Base-by-base conservation (phyloP, 768 basidiomycete genomes). In the Ramaria rubella region DNA sequence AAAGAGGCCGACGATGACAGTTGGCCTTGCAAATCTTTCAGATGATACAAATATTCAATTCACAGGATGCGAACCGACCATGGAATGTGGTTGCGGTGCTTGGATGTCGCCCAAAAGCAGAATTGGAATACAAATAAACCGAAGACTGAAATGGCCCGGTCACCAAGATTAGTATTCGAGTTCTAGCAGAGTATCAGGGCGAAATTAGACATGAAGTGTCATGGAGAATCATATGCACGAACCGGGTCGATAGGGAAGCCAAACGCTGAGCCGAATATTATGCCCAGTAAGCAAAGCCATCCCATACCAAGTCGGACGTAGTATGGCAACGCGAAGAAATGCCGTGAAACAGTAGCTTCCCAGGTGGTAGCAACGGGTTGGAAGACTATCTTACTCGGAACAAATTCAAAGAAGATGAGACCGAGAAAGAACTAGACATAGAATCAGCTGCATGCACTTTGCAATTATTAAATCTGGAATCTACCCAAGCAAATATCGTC, bases 201-300 rank as follows among this genome's bases (percentile, higher is more conserved):
- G 38, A 30, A n/a, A 50, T 31, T 33, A 40, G 27, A 52, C 64
- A 55, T 65, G 60, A 58, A 43, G 59, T 58, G 43, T 54, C 52
- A 49, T 43, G 45, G 51, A 44, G 45, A 42, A 54, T 43, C 33
- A 30, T 26, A 61, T 49, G 21, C 38, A 44, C 77, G 42, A 59
- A 86, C 87, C 49, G 66, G 70, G 46, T 77, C 68, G 27, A 86
- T 77, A 24, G 75, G 71, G 72, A 91, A 88, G 9, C 91, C 91
- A 67, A 90, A 94, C 0, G 90, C 91, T 19, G 88, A 91, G 29
- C 91, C 92, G 58, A 94, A 86, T 46, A 92, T 74, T 56, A 92
- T 81, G 15, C 66, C 90, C 46, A 94, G 65, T 40, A 94, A 80
- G 58, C 80, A 81, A 23, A 89, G 66, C 87, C 88, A 91, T 49